Base-by-base conservation (phyloP, 768 basidiomycete species). In the Leccinum ochraceum region DNA sequence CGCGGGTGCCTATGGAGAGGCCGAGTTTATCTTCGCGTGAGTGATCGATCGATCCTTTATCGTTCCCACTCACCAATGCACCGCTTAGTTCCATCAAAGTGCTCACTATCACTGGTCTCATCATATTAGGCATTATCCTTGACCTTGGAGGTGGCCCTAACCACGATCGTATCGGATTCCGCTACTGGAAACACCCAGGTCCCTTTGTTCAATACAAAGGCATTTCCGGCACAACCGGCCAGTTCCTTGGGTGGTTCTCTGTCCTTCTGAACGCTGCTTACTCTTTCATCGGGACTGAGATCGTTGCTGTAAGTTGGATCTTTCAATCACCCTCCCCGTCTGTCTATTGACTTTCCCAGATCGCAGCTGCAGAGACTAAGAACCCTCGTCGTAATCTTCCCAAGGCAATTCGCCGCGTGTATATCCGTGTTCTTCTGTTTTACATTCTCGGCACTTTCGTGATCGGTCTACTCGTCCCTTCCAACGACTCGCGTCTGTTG, bases 201-300 rank as follows among this genome's bases (percentile, higher is more conserved):
- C 87, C 95, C 0, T 93, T 98, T 69, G 87, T 81, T 10, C 92
- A 96, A 68, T 92, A 76, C 67, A 13, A 78, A 13, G 78, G 73
- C 4, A 91, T 93, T 22, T 6, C 67, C 4, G 95, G 95, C 4
- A 61, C 82, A 3, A 84, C 83, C 65, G 95, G 94, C 9, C 84
- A 79, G 26, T 97, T 98, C 82, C 80, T 87, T 20, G 88, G 83
- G 24, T 86, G 80, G 76, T 87, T 83, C 81, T 73, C 83, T 0
- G 88, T 88, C 59, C 76, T 96, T 76, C 86, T 87, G 7, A 89
- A 95, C 65, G 95, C 95, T 4, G 94, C 92, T 14, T 97, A 95
- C 80, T 94, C 92, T 11, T 95, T 82, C 74, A 94, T 95, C 61
- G 95, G 95, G 16, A 95, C 94, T 6, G 95, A 98, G 74, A 94